Conservation (phyloP, 495 filamentous ascomycete genomes). For the Neurospora discreta region DNA sequence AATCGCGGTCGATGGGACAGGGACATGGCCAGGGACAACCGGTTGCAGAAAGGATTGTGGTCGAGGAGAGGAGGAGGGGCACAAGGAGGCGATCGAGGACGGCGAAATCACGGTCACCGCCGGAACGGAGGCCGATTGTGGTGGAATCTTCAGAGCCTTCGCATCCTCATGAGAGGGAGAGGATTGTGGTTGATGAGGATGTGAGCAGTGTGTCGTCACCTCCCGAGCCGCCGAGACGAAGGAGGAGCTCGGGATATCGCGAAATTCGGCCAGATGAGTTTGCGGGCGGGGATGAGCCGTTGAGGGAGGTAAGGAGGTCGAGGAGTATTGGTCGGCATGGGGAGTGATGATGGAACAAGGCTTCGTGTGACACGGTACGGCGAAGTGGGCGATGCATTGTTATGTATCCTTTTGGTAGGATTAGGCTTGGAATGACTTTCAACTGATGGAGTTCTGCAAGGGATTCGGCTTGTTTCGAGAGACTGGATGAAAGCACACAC, state of each 20-base stretch:
- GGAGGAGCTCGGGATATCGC: constrained; percentile 12
- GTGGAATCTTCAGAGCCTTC: background rate
- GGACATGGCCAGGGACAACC: background rate
- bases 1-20: constrained; percentile 12
- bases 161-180: background rate
- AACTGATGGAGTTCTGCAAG: background rate
- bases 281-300: constrained; percentile 17
- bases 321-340: constrained; percentile 13
- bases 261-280: constrained; percentile 24
- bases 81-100: background rate
- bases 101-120: background rate
- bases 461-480: background rate
- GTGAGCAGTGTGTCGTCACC: background rate
- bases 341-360: background rate
- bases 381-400: background rate
- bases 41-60: constrained; percentile 35
- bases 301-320: constrained; percentile 22
- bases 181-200: background rate
- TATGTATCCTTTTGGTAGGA: background rate
- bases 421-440: background rate
- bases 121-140: background rate
- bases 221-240: constrained; percentile 2
- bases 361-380: background rate
- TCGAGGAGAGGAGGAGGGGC: constrained; percentile 22
- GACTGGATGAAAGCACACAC: background rate